Evolutionary conservation across 2,329 filamentous ascomycete genomes (phyloP).

Genomic region (Trichoderma simmonsii): DNA sequence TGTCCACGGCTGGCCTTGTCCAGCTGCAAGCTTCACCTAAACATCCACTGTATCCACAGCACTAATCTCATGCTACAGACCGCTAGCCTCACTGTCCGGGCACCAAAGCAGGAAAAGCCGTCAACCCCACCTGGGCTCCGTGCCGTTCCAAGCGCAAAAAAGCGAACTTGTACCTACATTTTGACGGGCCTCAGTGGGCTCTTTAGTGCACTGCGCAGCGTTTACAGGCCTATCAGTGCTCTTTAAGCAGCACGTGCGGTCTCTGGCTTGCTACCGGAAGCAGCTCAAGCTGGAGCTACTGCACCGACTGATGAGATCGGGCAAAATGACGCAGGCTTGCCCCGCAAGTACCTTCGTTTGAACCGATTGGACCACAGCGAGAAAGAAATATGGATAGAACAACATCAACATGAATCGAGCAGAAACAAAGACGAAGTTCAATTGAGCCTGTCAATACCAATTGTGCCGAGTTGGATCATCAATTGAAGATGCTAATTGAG

Average conservation of each 20-base stretch:
- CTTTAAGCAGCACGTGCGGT: background rate
- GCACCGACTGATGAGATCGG: background rate
- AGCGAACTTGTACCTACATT: background rate
- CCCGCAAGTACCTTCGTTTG: background rate
- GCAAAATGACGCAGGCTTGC: conserved; percentile 9
- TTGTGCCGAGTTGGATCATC: background rate
- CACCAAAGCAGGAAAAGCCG: background rate
- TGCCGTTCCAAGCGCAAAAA: background rate
- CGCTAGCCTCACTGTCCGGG: conserved; percentile 6
- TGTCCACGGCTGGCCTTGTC: background rate
- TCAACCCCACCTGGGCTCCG: background rate
- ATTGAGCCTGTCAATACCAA: background rate
- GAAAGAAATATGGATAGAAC: background rate
- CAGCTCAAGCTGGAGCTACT: background rate
- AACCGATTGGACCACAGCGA: background rate
- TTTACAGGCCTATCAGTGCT: background rate
- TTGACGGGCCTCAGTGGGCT: background rate
- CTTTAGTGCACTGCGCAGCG: background rate
- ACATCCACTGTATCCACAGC: background rate
- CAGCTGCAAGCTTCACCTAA: background rate
- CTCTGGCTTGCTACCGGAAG: background rate
- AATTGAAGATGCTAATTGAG: background rate
- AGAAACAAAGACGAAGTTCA: background rate
- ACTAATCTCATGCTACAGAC: background rate
- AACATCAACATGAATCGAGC: too few relatives aligned